Percentiles rank a stretch among this genome's conserved stretches.
phyloP scores from a whole-genome alignment of 2,329 filamentous ascomycete species.

The Hymenoscyphus repandus region DNA sequence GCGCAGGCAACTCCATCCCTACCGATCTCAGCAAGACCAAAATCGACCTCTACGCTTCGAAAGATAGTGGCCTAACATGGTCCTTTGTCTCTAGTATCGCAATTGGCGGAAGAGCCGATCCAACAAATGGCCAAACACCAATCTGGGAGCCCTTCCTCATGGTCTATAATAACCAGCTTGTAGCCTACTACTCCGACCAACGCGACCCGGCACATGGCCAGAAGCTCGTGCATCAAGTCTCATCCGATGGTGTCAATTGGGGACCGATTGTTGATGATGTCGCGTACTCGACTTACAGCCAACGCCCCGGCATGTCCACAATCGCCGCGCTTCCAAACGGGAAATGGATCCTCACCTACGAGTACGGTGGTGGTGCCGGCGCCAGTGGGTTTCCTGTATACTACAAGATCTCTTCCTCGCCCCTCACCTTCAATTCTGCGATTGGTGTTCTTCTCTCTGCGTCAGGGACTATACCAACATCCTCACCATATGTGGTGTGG shows the following conservation, averaged over 20 bases:
- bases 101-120: conserved; percentile 49
- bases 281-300: conserved; percentile 51
- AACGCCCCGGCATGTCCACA: conserved; percentile 61
- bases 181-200: conserved; percentile 67
- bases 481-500: conserved; percentile 49
- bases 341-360: conserved; percentile 56
- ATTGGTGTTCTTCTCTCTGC: conserved; percentile 34
- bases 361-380: conserved; percentile 26
- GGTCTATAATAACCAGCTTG: conserved; percentile 49
- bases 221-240: conserved; percentile 60
- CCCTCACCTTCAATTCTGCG: conserved; percentile 40
- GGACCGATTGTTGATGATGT: conserved; percentile 55
- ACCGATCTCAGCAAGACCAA: conserved; percentile 48
- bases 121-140: conserved; percentile 54
- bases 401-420: conserved; percentile 44
- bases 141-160: conserved; percentile 67
- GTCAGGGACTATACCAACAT: conserved; percentile 37
- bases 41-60: conserved; percentile 62
- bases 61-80: conserved; percentile 55
- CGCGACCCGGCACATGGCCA: conserved; percentile 60
- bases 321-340: conserved; percentile 46
- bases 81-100: conserved; percentile 60
- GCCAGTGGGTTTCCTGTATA: conserved; percentile 38
- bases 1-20: conserved; percentile 41
- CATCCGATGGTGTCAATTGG: conserved; percentile 54